phyloP scores from a whole-genome alignment of 495 filamentous ascomycete species.

The Penicillium lividum region DNA sequence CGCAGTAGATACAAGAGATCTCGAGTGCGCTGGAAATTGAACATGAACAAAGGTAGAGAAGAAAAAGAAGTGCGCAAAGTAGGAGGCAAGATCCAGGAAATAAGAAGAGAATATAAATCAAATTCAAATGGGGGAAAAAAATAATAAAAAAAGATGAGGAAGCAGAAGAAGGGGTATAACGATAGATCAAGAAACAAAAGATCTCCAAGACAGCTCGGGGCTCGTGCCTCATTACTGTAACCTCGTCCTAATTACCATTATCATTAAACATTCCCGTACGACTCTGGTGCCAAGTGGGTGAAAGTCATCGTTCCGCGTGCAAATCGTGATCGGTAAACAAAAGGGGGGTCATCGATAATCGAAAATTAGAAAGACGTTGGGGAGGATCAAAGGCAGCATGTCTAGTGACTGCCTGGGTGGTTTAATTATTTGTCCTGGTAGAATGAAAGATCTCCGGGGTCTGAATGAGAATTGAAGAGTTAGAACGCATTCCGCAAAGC shows the following conservation, averaged over 20 bases:
- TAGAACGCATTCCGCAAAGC: background rate
- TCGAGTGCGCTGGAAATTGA: background rate
- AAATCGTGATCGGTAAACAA: conserved; percentile 29
- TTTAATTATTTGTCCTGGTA: conserved; percentile 18
- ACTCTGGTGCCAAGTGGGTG: conserved; percentile 27
- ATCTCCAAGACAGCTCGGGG: conserved; percentile 11
- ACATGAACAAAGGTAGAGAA: background rate
- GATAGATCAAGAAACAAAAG: conserved; percentile 21
- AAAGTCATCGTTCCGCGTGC: conserved; percentile 33
- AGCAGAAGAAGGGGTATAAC: conserved; percentile 33
- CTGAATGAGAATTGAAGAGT: conserved; percentile 1
- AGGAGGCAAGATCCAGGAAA: conserved; percentile 1
- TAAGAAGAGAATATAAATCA: background rate
- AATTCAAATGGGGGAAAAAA: background rate
- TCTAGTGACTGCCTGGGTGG: background rate
- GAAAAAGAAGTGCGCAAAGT: background rate
- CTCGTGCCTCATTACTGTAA: conserved; percentile 10
- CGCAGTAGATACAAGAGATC: conserved; percentile 3
- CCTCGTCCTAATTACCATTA: conserved; percentile 42
- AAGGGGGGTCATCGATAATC: conserved; percentile 4
- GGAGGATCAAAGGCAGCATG: background rate
- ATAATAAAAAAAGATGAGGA: conserved; percentile 9
- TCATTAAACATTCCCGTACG: conserved; percentile 36
- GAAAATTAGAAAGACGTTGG: conserved; percentile 5
- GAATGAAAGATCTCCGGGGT: conserved; percentile 15